phyloP scores from a whole-genome alignment of 179 eudicot species.

The Gypsophila paniculata region DNA sequence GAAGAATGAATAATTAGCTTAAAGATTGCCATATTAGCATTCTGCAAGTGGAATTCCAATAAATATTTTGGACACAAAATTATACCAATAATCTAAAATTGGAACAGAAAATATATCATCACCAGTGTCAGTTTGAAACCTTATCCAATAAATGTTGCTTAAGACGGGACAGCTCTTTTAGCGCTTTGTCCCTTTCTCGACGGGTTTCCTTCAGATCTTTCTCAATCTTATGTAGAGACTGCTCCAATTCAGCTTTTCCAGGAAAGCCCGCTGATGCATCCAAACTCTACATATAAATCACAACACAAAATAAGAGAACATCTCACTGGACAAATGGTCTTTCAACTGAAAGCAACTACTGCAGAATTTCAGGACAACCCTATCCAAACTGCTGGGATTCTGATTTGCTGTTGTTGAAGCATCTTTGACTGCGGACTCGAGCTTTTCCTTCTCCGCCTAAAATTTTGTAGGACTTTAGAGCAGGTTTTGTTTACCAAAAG shows the following conservation, averaged over 20 bases:
- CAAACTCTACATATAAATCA: constrained; percentile 28
- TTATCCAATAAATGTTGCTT: constrained; percentile 92
- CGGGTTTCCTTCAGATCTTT: constrained; percentile 64
- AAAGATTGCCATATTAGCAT: too few species aligned
- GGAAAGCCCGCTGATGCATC: constrained; percentile 41
- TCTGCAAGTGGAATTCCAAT: too few species aligned
- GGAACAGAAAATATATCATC: not conserved
- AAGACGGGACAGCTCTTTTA: constrained; percentile 76
- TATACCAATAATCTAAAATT: not conserved
- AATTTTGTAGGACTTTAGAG: constrained; percentile 20
- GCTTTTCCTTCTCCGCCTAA: constrained; percentile 67
- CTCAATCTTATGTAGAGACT: constrained; percentile 51
- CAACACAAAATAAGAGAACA: constrained; percentile 9
- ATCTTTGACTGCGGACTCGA: constrained; percentile 50
- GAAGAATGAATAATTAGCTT: too few species aligned
- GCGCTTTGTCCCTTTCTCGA: constrained; percentile 70
- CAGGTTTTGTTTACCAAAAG: constrained; percentile 7
- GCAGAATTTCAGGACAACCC: constrained; percentile 35
- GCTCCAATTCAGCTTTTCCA: constrained; percentile 61
- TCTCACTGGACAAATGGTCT: not conserved
- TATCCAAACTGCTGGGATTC: constrained; percentile 33
- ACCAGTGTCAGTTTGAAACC: constrained; percentile 38
- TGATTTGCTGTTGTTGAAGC: constrained; percentile 28
- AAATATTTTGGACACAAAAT: not conserved
- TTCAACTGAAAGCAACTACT: not conserved